A percentile compares a stretch with the other conserved stretches of the same genome.
These are phyloP conservation scores for Cladophialophora yegresii DNA, from an alignment of 2,329 filamentous ascomycete species.

Conservation along the genomic window DNA sequence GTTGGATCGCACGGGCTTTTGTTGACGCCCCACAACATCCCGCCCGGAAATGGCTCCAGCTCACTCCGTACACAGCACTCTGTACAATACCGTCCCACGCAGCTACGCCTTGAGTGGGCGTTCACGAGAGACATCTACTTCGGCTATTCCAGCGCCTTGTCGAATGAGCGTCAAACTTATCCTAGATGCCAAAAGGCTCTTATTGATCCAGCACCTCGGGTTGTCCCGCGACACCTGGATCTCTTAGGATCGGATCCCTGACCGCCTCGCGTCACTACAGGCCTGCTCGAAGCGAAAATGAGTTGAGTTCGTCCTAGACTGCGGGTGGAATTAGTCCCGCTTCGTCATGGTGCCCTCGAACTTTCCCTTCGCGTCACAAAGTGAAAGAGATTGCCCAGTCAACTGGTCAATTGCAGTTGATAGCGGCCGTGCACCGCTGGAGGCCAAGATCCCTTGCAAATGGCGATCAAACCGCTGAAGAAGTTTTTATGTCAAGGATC, in stretches of 20 bases:
- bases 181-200: not conserved
- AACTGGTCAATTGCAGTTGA: not conserved
- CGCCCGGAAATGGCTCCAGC: not conserved
- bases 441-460: slow-evolving; percentile 1
- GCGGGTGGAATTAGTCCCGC: slow-evolving; percentile 18
- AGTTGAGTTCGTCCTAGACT: slow-evolving; percentile 18
- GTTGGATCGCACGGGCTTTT: not conserved
- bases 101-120: no score
- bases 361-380: slow-evolving; percentile 2
- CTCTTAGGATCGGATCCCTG: slow-evolving; percentile 2
- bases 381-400: slow-evolving; percentile 1
- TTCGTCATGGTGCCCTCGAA: slow-evolving; percentile 7
- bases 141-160: not conserved
- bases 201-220: not conserved
- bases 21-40: not conserved
- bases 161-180: not conserved
- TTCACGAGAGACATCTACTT: not conserved
- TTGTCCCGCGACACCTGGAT: not conserved
- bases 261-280: not conserved
- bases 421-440: not conserved
- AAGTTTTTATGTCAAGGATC: slow-evolving; percentile 3
- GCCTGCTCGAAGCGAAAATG: not conserved
- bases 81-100: not conserved
- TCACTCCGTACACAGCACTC: not conserved
- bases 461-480: slow-evolving; percentile 6